Evolutionary conservation across 1,284 basidiomycete genomes (phyloP), one percentile per base, ranked within the genome.

Genomic region (Austropuccinia psidii): DNA sequence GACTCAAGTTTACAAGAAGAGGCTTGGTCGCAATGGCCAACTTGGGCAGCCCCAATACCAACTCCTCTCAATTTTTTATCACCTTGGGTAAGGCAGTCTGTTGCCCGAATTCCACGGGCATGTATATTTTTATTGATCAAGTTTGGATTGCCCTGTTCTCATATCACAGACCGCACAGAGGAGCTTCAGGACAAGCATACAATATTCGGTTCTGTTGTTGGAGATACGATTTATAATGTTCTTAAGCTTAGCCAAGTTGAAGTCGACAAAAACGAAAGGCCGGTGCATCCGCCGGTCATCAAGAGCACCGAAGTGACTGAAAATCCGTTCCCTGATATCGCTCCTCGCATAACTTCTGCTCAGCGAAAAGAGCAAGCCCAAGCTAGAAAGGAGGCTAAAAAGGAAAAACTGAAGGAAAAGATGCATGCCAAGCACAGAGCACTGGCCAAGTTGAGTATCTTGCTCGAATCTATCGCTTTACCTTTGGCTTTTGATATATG

Each of bases 1-100:
- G 96, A 29, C 83, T 98, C 67, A 82, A 82, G 67, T 93, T 89
- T 80, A 81, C 87, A 6, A 87, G 95, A 76, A 88, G 95, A 74
- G 96, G 95, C 0, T 80, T 98, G 5, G 87, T 98, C 0, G 96
- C 86, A 0, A 95, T 96, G 91, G 95, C 95, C 1, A 97, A 96
- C 79, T 88, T 87, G 73, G 91, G 91, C 17, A 85, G 84, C 57
- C 77, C 77, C 8, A 76, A 79, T 41, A 77, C 77, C 4, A 83
- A 83, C 76, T 77, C 79, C 39, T 80, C 79, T 5, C 82, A 83
- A 77, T 83, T 78, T 55, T 82, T 82, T 70, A 62, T 27, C 47
- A 15, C 35, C 5, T 29, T 43, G 15, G 58, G 31, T 19, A 6
- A 49, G n/a, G 21, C 41, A n/a, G 21, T 55, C 37, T n/a, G 29